These are phyloP conservation scores for Penicillium vulpinum DNA, from an alignment of 2,329 filamentous ascomycete species.

Conservation along the genomic window DNA sequence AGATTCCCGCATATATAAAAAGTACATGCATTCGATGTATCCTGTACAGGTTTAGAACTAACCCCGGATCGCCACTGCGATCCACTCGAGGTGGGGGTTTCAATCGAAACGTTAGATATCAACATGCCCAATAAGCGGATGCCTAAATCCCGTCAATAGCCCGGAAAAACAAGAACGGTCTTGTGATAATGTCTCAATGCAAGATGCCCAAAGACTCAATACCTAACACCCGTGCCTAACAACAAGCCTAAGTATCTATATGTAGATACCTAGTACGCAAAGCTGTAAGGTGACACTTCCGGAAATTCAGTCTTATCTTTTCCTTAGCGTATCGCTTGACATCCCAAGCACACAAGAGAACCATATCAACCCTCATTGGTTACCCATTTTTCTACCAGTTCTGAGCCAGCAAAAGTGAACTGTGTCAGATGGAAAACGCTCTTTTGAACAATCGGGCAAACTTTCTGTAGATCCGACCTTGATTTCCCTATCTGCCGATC, in stretches of 20 bases:
- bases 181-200: neutral
- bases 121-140: neutral
- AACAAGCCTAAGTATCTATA: constrained; percentile 3
- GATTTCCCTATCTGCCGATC: constrained; percentile 84
- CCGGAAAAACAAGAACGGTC: no score
- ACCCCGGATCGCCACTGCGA: constrained; percentile 27
- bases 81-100: constrained; percentile 22
- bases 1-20: no score
- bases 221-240: neutral
- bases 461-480: constrained; percentile 67
- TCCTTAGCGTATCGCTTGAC: constrained; percentile 13
- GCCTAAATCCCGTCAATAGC: neutral
- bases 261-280: constrained; percentile 2
- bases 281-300: constrained; percentile 15
- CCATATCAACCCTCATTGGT: constrained; percentile 16
- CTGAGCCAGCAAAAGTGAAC: constrained; percentile 57
- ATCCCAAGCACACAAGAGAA: constrained; percentile 4
- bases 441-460: constrained; percentile 48
- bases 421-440: constrained; percentile 62
- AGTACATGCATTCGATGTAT: neutral
- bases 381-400: constrained; percentile 58
- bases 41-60: constrained; percentile 6
- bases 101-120: neutral
- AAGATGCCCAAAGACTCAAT: neutral
- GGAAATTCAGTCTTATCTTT: constrained; percentile 1